A percentile compares a stretch with the other conserved stretches of the same genome.
Evolutionary conservation across 352 stramenopile genomes (phyloP).

Genomic region (Phytophthora cactorum): DNA sequence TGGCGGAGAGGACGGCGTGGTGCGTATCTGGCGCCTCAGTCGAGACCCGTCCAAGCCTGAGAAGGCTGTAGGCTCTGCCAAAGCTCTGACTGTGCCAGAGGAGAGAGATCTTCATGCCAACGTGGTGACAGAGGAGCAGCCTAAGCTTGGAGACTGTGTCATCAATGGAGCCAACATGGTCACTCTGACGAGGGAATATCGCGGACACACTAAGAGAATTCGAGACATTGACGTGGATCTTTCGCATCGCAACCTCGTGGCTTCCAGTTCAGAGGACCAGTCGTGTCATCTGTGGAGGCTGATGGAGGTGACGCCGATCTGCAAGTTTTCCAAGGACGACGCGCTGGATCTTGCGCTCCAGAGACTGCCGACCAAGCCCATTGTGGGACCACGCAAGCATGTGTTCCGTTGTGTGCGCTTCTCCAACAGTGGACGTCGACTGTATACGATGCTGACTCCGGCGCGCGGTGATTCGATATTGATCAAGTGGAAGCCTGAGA

Average conservation of each 20-base stretch:
- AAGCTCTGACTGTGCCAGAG: slow-evolving; percentile 39
- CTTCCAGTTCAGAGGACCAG: slow-evolving; percentile 79
- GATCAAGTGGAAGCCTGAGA: slow-evolving; percentile 81
- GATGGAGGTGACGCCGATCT: slow-evolving; percentile 66
- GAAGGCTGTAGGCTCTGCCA: slow-evolving; percentile 46
- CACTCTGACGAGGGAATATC: slow-evolving; percentile 78
- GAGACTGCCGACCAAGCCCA: slow-evolving; percentile 50
- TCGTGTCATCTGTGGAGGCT: slow-evolving; percentile 85
- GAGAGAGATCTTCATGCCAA: slow-evolving; percentile 35
- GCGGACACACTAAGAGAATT: slow-evolving; percentile 80
- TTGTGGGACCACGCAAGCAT: slow-evolving; percentile 62
- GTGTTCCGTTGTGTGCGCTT: slow-evolving; percentile 86
- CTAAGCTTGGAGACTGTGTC: slow-evolving; percentile 63
- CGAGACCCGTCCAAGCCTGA: slow-evolving; percentile 56
- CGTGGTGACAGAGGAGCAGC: slow-evolving; percentile 33
- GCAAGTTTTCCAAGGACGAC: slow-evolving; percentile 80
- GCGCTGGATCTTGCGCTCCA: slow-evolving; percentile 70
- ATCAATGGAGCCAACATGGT: slow-evolving; percentile 57
- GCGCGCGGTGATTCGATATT: slow-evolving; percentile 80
- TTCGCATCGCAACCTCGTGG: slow-evolving; percentile 82
- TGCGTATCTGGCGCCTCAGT: slow-evolving; percentile 74
- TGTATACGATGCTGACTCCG: slow-evolving; percentile 81
- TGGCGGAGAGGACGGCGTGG: slow-evolving; percentile 81
- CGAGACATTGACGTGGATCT: slow-evolving; percentile 82
- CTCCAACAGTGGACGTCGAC: slow-evolving; percentile 60